A percentile compares a stretch with the other conserved stretches of the same genome.
These are phyloP conservation scores for Aegilops umbellulata DNA, from an alignment of 176 grass and related monocot species.

Conservation along the genomic window DNA sequence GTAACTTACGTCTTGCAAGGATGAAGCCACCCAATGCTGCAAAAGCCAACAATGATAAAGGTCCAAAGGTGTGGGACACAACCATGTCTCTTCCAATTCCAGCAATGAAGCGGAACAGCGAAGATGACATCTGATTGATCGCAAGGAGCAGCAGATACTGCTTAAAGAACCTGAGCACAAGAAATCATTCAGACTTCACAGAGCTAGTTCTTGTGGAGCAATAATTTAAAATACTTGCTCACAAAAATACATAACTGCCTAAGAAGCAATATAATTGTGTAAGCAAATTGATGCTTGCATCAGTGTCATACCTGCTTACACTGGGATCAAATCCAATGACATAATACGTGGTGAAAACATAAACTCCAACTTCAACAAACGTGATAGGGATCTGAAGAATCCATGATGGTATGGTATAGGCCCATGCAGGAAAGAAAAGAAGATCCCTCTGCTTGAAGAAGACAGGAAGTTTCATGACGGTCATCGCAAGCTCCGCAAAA, in stretches of 20 bases:
- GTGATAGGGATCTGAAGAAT: conserved; percentile 91
- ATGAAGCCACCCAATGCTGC: conserved; percentile 70
- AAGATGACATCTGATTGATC: conserved; percentile 80
- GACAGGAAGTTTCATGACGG: conserved; percentile 74
- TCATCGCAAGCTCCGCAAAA: conserved; percentile 73
- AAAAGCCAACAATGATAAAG: conserved; percentile 61
- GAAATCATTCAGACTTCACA: conserved; percentile 18
- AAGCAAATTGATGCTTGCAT: neutral
- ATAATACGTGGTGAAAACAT: conserved; percentile 75
- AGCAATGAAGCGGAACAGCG: conserved; percentile 76
- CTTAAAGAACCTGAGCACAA: conserved; percentile 72
- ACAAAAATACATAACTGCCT: neutral
- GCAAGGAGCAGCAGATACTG: conserved; percentile 69
- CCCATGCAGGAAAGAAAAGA: conserved; percentile 85
- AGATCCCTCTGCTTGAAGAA: conserved; percentile 94
- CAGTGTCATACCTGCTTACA: conserved; percentile 53
- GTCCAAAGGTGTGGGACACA: conserved; percentile 75
- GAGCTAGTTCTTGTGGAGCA: conserved; percentile 2
- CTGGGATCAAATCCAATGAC: conserved; percentile 79
- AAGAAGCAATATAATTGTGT: conserved; percentile 6
- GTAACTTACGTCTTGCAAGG: conserved; percentile 68
- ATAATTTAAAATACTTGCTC: neutral
- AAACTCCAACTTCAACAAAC: conserved; percentile 76
- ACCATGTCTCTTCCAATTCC: conserved; percentile 77
- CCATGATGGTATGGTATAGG: conserved; percentile 76